These are phyloP conservation scores for Micractinium sp. DNA, from an alignment of 139 green algal species.

Conservation along the genomic window DNA sequence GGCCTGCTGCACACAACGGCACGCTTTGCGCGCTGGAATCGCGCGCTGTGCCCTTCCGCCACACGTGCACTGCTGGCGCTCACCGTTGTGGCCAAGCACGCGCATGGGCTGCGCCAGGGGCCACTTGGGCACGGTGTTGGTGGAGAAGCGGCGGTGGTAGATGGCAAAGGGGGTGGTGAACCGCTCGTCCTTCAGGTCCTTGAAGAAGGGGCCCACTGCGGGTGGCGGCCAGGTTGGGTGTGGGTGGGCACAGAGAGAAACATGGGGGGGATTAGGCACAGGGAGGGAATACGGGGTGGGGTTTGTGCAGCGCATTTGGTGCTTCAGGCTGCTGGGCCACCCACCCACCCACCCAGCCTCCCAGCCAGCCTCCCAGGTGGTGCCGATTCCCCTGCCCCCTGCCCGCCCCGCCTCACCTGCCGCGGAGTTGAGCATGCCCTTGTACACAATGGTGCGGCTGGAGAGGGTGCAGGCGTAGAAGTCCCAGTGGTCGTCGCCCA, in stretches of 20 bases:
- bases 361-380: too few relatives aligned
- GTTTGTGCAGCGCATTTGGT: too few relatives aligned
- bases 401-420: constrained; percentile 30
- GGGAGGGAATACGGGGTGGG: too few relatives aligned
- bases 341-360: too few relatives aligned
- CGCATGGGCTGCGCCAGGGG: constrained; percentile 98
- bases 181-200: constrained; percentile 88
- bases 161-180: constrained; percentile 94
- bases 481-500: constrained; percentile 43
- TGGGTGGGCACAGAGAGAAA: too few relatives aligned
- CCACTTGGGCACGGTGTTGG: constrained; percentile 99
- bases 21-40: too few relatives aligned
- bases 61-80: constrained; percentile 5
- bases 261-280: too few relatives aligned
- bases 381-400: not conserved
- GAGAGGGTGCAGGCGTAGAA: constrained; percentile 39
- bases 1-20: too few relatives aligned
- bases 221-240: not conserved
- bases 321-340: too few relatives aligned
- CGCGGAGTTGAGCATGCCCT: constrained; percentile 68
- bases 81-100: constrained; percentile 98
- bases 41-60: too few relatives aligned
- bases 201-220: constrained; percentile 90
- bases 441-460: constrained; percentile 95
- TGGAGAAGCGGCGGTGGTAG: constrained; percentile 98